Percentiles rank a stretch among this genome's conserved stretches.
Evolutionary conservation across 2,329 filamentous ascomycete species (phyloP).

Genomic region (Phyllosticta ampelicida): DNA sequence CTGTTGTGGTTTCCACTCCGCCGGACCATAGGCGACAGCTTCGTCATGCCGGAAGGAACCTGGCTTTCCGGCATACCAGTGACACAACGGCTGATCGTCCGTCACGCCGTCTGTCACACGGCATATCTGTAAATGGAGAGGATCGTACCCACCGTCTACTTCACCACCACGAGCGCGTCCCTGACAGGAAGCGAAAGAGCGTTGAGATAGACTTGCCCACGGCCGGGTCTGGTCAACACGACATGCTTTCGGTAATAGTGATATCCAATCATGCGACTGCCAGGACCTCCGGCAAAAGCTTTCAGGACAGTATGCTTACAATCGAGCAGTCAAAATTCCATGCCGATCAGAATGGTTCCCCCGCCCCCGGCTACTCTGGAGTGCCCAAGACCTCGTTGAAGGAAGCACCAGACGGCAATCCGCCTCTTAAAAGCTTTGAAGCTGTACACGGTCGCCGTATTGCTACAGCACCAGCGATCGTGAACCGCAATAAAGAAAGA

Average conservation of each 20-base stretch:
- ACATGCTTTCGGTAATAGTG: slow-evolving; percentile 9
- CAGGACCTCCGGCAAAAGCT: background rate
- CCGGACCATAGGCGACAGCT: slow-evolving; percentile 36
- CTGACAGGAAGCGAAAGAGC: slow-evolving; percentile 30
- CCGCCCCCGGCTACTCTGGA: background rate
- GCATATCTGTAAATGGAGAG: slow-evolving; percentile 34
- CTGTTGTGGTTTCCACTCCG: slow-evolving; percentile 42
- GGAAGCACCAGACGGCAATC: background rate
- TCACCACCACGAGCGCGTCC: slow-evolving; percentile 41
- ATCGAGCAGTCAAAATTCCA: slow-evolving; percentile 1
- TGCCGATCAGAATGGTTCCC: background rate
- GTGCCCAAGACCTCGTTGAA: background rate
- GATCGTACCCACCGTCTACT: slow-evolving; percentile 37
- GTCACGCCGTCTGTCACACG: slow-evolving; percentile 33
- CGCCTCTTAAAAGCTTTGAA: background rate
- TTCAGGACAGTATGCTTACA: slow-evolving; percentile 2
- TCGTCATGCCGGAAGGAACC: slow-evolving; percentile 44
- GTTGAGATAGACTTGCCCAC: slow-evolving; percentile 16
- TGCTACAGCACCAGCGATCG: slow-evolving; percentile 3
- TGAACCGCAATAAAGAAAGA: background rate
- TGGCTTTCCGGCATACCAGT: slow-evolving; percentile 37
- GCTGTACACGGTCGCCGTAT: slow-evolving; percentile 1
- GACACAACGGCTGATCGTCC: slow-evolving; percentile 27
- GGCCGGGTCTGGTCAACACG: background rate
- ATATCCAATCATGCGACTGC: background rate